These are phyloP conservation scores for Yamadazyma trypodendri DNA, from an alignment of 1,139 yeast genomes.

Conservation along the genomic window DNA sequence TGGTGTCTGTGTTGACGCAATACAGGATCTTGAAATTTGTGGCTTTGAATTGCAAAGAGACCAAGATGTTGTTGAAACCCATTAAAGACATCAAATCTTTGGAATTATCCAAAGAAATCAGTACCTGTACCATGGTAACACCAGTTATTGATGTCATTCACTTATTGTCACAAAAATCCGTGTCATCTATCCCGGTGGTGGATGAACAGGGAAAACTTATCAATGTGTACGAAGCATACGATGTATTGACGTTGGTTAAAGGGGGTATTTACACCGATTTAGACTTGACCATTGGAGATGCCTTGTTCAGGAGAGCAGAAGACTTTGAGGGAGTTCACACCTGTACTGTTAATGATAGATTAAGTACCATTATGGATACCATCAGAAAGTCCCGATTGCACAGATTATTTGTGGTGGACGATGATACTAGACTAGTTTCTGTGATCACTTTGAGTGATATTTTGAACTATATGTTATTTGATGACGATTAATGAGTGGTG, in stretches of 20 bases:
- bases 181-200: slow-evolving; percentile 90
- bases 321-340: slow-evolving; percentile 98
- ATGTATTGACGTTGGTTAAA: slow-evolving; percentile 86
- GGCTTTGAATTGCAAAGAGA: slow-evolving; percentile 93
- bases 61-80: slow-evolving; percentile 79
- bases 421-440: slow-evolving; percentile 70
- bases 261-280: slow-evolving; percentile 94
- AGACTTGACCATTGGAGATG: slow-evolving; percentile 92
- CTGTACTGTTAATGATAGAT: slow-evolving; percentile 82
- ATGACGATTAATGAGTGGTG: slow-evolving; percentile 46
- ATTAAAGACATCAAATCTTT: slow-evolving; percentile 63
- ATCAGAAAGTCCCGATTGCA: slow-evolving; percentile 89
- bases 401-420: slow-evolving; percentile 89
- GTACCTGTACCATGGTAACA: slow-evolving; percentile 85
- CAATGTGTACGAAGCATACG: slow-evolving; percentile 95
- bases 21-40: slow-evolving; percentile 95
- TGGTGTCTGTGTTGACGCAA: slow-evolving; percentile 92
- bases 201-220: slow-evolving; percentile 73
- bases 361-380: slow-evolving; percentile 91
- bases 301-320: slow-evolving; percentile 88
- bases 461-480: slow-evolving; percentile 75
- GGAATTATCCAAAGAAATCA: slow-evolving; percentile 57
- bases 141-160: slow-evolving; percentile 95
- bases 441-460: slow-evolving; percentile 92
- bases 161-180: slow-evolving; percentile 71